Base-by-base conservation (phyloP, 345 rosid genomes). In the Barbarea vulgaris region DNA sequence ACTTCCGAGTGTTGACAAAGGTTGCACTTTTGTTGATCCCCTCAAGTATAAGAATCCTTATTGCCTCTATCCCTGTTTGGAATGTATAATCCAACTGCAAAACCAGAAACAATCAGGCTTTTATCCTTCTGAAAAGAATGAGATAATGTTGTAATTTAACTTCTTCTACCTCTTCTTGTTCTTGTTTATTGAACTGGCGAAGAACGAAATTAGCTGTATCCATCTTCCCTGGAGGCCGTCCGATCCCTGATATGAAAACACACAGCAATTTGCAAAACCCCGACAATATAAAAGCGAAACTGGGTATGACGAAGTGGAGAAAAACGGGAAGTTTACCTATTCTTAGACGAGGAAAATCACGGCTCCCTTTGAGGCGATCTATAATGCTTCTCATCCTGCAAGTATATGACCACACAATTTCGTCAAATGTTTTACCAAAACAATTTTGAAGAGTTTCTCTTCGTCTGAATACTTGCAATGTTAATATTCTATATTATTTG, bases 161-260 rank as follows among this genome's bases (percentile, higher is more conserved):
- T 51, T 28, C 61, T 18, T 57, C 10, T 82, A 89, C 98, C 93
- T 92, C 97, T 79, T 82, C 85, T 8, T 75, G 85, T 80, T 95
- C 98, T 83, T 87, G 87, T 83, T 77, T 89, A 36, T 58, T 85
- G 81, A 95, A 92, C 22, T 89, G 85, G 12, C 87, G 87, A 30
- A 95, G 84, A 66, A 95, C 99, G 74, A 82, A 89, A 76, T 67
- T 87, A 18, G 74, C 84, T n/a, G 93, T 47, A 75, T 89, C 90
- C 94, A 90, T 95, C 84, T 84, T 92, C 56, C 99, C 99, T 54
- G 93, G 97, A 61, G 99, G 99, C 37, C 97, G 85, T 46, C 99
- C 99, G 15, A 90, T 95, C 41, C 99, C 99, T 95, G 52, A 48
- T 78, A 72, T 68, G 54, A 57, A 81, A 81, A 74, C 46, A 54